Base-by-base conservation (phyloP, 371 early-diverging fungal genomes). In the Mortierella sp. region DNA sequence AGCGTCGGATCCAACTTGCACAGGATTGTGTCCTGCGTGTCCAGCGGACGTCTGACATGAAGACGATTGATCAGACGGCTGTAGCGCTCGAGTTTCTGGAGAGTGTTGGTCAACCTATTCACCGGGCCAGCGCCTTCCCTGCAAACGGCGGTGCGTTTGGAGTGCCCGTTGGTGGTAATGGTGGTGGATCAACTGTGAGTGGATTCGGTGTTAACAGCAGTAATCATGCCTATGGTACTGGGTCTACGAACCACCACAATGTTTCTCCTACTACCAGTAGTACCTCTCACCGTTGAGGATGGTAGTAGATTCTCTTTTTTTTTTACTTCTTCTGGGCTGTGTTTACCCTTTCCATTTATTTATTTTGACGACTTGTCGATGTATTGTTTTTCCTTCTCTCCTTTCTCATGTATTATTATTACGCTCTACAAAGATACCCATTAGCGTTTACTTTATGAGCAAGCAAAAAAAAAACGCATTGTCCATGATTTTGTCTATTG, bases 11-110 rank as follows among this genome's bases (percentile, higher is more conserved):
- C 40, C 82, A 87, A 71, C 37, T 87, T 51, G 82, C 83, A 1
- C 81, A 80, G 76, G 82, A 87, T 28, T 82, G 82, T 75, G 80
- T 87, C 48, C 54, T 78, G 61, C 71, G 83, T 5, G 87, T 87
- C 34, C 87, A 83, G 67, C 80, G 87, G 28, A 82, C 86, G 10
- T 72, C 80, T 13, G 80, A 80, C 50, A 80, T 80, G 80, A 85
- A 82, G 75, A 83, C 82, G 11, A 82, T 83, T 57, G 80, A 87
- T 74, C 87, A 82, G 78, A 74, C 78, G 9, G 74, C 71, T 59
- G 73, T 70, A 21, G 78, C 82, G 19, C 78, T 82, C 69, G 87
- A 87, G 83, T 83, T 87, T 40, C 43, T 87, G 79, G 82, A 78
- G 37, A 74, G 71, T 40, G 51, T 72, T 73, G 81, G 82, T 13